These are phyloP conservation scores for Waitea zeae DNA, from an alignment of 1,284 basidiomycete species.

Conservation along the genomic window DNA sequence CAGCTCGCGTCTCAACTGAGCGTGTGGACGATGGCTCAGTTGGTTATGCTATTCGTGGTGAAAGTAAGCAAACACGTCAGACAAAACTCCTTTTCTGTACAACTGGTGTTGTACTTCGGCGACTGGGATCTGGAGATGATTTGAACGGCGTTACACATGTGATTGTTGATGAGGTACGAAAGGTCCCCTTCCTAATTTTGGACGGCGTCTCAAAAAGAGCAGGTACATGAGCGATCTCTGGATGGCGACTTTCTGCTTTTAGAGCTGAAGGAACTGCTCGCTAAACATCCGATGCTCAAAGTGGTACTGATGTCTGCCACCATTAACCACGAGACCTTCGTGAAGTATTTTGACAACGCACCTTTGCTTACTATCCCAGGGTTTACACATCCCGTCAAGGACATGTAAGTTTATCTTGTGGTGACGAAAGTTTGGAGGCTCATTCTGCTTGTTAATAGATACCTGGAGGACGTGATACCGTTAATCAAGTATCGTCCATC, in stretches of 20 bases:
- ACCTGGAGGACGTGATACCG: slow-evolving; percentile 67
- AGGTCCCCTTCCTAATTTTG: slow-evolving; percentile 1
- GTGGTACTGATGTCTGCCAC: slow-evolving; percentile 82
- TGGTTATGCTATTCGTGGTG: slow-evolving; percentile 86
- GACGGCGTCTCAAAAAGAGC: slow-evolving; percentile 2
- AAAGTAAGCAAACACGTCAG: slow-evolving; percentile 46
- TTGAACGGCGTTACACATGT: slow-evolving; percentile 68
- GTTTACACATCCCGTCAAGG: slow-evolving; percentile 62
- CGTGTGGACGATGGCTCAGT: slow-evolving; percentile 72
- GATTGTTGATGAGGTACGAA: slow-evolving; percentile 79
- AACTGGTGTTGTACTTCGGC: slow-evolving; percentile 78
- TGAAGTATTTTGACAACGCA: slow-evolving; percentile 66
- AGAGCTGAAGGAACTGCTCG: slow-evolving; percentile 67
- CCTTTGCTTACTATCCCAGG: slow-evolving; percentile 79
- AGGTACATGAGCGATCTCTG: slow-evolving; percentile 84
- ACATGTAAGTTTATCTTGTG: slow-evolving; percentile 30
- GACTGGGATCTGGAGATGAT: slow-evolving; percentile 61
- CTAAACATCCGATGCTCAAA: slow-evolving; percentile 56
- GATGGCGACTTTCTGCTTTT: slow-evolving; percentile 84
- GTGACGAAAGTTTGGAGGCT: no score
- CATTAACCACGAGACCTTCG: slow-evolving; percentile 75
- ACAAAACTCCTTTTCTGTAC: slow-evolving; percentile 85
- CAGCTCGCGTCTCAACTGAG: slow-evolving; percentile 76
- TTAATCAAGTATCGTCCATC: slow-evolving; percentile 29
- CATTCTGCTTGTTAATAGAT: no score